These are phyloP conservation scores for Blastomyces emzantsi DNA, from an alignment of 2,329 filamentous ascomycete genomes.

Conservation along the genomic window DNA sequence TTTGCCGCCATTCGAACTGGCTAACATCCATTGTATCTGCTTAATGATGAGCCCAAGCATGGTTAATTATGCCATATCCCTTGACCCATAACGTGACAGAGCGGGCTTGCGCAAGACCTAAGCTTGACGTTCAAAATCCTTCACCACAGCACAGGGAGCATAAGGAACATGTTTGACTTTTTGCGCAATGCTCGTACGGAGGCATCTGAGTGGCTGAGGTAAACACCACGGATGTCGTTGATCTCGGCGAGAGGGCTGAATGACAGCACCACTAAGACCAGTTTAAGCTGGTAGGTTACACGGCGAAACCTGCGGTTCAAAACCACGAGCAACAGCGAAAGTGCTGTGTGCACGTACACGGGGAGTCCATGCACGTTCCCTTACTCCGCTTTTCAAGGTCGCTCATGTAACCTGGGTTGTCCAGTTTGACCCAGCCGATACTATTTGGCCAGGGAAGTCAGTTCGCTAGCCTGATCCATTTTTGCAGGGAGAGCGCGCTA, in stretches of 20 bases:
- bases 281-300: not conserved
- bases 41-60: not conserved
- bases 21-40: not conserved
- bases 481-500: not conserved
- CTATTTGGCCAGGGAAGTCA: not conserved
- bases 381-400: not conserved
- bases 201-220: not conserved
- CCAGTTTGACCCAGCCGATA: not conserved
- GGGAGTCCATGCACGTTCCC: not conserved
- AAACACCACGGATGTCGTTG: not conserved
- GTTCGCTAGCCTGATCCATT: not conserved
- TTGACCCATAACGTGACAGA: not conserved
- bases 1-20: not conserved
- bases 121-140: not conserved
- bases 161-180: not conserved
- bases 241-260: not conserved
- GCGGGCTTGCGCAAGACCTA: not conserved
- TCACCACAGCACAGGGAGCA: not conserved
- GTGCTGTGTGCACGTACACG: not conserved
- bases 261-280: too few relatives aligned
- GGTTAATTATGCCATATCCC: not conserved
- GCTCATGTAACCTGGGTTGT: not conserved
- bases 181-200: not conserved
- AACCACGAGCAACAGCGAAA: not conserved
- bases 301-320: not conserved